Base-by-base conservation (phyloP, 805 yeast genomes). In the Ogataea nakhonphanomensis region DNA sequence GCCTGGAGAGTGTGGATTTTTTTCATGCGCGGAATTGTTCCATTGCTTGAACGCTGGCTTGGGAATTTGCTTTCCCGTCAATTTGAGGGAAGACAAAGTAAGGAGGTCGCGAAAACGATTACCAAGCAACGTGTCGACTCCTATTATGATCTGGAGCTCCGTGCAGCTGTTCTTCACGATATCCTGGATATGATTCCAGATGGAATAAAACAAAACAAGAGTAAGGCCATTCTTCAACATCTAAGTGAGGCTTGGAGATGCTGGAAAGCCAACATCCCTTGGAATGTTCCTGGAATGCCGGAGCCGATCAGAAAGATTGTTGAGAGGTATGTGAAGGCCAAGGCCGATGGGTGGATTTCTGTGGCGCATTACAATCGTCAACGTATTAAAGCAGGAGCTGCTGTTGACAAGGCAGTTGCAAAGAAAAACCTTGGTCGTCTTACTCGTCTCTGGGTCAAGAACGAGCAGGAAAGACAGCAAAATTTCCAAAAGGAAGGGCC, bases 221-320 rank as follows among this genome's bases (percentile, higher is more conserved):
- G 96, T 1, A 84, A 84, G 54, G 80, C 95, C 0, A 84, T 93
- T 38, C 63, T 93, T 34, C 98, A 93, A 55, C 99, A 93, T 62
- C 70, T 93, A 43, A 85, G 95, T 57, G 99, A 93, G 61, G 99
- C 99, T 0, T 93, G 99, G 99, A 71, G 99, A 59, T 93, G 98
- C 61, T 93, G 99, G 99, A 93, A 93, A 61, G 99, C 99, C 2
- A 91, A 93, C 57, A 84, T 93, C 43, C 96, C 97, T 0, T 93
- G 98, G 98, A 81, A 87, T 51, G 98, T 93, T 11, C 95, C 96
- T 1, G 98, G 98, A 0, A 69, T 93, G 64, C 99, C 99, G 2
- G 84, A 76, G 38, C 97, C 97, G 0, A 78, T 93, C 20, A 93
- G 81, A 50, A 76, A 78, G 31, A 86, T 93, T 27, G 90, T 93